Percentiles rank a stretch among this genome's conserved stretches.
These are phyloP conservation scores for Stephania yunnanensis DNA, from an alignment of 164 flowering plant species.

Conservation along the genomic window DNA sequence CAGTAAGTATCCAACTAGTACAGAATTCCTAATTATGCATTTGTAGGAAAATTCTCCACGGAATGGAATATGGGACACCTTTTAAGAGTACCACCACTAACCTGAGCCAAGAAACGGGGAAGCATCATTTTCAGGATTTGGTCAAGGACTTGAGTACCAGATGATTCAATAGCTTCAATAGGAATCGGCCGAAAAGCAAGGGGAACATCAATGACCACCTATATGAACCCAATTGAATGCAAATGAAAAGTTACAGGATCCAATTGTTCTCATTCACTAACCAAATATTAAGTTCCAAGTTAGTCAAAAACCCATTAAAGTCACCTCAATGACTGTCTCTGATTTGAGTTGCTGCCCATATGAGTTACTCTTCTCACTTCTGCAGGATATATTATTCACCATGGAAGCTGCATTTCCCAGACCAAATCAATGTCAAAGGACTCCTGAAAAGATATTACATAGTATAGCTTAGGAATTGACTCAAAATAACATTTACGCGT, in stretches of 20 bases:
- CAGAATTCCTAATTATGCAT: background rate
- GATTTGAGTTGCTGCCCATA: constrained; percentile 59
- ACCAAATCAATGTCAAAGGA: constrained; percentile 68
- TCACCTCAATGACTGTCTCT: constrained; percentile 78
- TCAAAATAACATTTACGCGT: background rate
- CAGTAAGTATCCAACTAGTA: no score
- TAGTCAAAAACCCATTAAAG: background rate
- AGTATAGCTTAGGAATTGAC: constrained; percentile 23
- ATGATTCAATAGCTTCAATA: constrained; percentile 61
- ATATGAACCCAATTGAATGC: constrained; percentile 9
- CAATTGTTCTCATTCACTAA: background rate
- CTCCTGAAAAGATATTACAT: constrained; percentile 52
- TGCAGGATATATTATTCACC: constrained; percentile 80
- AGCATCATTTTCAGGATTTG: constrained; percentile 79
- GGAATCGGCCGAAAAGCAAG: constrained; percentile 76
- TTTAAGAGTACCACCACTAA: constrained; percentile 17
- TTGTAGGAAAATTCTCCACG: background rate
- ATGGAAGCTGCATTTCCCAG: constrained; percentile 92
- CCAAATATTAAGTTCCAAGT: background rate
- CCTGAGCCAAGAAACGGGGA: constrained; percentile 92
- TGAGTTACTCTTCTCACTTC: constrained; percentile 28
- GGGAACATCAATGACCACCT: constrained; percentile 83
- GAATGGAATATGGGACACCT: background rate
- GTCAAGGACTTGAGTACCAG: constrained; percentile 77
- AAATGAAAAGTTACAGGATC: background rate